Evolutionary conservation across 257 asterid genomes (phyloP), one percentile per base, ranked within the genome.

Genomic region (Penstemon eatonii): DNA sequence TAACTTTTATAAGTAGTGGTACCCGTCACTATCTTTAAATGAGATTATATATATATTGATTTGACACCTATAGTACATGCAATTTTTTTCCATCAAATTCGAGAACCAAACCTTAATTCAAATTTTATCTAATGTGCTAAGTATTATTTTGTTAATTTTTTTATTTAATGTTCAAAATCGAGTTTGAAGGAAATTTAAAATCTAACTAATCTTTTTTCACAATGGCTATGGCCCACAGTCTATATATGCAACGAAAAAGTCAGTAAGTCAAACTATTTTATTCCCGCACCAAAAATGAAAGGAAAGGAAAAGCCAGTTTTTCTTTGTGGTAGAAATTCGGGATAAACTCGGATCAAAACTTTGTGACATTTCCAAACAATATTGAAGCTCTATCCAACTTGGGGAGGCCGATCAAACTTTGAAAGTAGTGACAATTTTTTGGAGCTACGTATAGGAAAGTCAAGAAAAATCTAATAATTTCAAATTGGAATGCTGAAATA

Each of bases 181-280:
- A 25, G 33, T 25, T 25, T 25, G 3, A 25, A 25, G 2, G 33
- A 15, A 15, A 15, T 15, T 15, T 15, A 25, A 25, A 25, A 25
- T 25, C 2, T 1, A 25, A 25, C 33, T 25, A 25, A 25, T 25
- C 2, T 1, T 25, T 25, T 25, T 25, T 25, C 33, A 25, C 2
- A 25, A 25, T 25, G 2, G 33, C 33, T 25, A 25, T 25, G 33
- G 33, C 33, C 33, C 33, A 25, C 33, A 1, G 33, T 2, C 33
- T 2, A 25, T 25, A 25, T 25, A 2, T n/a, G 3, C 2, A 25
- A 2, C 33, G 19, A 41, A 5, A 37, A 43, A 38, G 56, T 45
- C 71, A 71, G 50, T 37, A 10, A 56, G 74, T 78, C 78, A 67
- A 75, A 65, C 53, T 60, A 45, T 70, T 72, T 74, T 25, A 25